phyloP scores from a whole-genome alignment of 345 rosid genomes.

The Noccaea caerulescens region DNA sequence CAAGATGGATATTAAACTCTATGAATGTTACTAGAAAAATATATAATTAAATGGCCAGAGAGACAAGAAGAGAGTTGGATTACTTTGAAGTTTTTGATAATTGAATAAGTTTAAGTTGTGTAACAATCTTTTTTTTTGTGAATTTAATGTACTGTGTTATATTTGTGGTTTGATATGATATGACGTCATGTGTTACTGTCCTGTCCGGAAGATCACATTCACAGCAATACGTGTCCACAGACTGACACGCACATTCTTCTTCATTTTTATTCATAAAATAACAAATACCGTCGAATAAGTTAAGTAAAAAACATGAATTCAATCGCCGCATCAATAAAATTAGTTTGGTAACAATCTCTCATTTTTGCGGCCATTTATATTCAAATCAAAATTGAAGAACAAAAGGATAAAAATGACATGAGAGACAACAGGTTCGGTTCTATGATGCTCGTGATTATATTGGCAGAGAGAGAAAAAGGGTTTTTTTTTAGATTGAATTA shows the following conservation, averaged over 20 bases:
- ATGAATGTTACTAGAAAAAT: constrained; percentile 42
- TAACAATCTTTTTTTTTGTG: background rate
- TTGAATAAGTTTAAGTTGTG: constrained; percentile 17
- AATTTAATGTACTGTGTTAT: constrained; percentile 4
- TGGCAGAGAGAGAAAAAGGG: background rate
- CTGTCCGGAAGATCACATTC: background rate
- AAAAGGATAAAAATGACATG: background rate
- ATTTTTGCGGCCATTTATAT: background rate
- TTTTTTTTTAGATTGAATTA: background rate
- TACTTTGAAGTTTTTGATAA: background rate
- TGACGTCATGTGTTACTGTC: background rate
- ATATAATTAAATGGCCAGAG: background rate
- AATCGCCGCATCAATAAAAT: background rate
- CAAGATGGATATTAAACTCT: constrained; percentile 45
- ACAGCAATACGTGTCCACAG: background rate
- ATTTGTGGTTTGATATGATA: background rate
- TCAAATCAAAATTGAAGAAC: background rate
- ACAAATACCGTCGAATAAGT: background rate
- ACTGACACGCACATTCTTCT: constrained; percentile 4
- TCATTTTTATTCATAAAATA: background rate
- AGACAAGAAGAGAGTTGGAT: background rate
- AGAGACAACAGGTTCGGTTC: background rate
- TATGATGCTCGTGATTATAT: background rate
- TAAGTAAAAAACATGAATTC: background rate
- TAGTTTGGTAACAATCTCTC: background rate